These are phyloP conservation scores for Diaporthe velutina DNA, from an alignment of 2,329 filamentous ascomycete species.

Conservation along the genomic window DNA sequence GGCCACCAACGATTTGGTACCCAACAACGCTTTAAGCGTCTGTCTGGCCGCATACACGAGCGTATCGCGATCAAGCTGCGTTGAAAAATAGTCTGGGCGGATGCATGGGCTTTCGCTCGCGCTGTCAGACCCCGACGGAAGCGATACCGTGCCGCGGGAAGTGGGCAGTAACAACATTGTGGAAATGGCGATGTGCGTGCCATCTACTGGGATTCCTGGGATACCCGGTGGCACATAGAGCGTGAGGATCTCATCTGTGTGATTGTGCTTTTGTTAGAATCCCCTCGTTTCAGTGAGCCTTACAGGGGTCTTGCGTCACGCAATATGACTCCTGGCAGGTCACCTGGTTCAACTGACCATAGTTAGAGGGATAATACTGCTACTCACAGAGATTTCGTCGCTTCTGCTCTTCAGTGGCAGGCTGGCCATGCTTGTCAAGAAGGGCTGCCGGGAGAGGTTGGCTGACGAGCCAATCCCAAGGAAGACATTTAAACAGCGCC, in stretches of 20 bases:
- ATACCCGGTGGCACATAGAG: conserved; percentile 16
- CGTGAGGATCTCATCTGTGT: conserved; percentile 22
- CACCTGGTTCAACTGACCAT: background rate
- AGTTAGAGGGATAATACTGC: background rate
- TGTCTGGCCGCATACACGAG: conserved; percentile 28
- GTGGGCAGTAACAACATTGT: conserved; percentile 24
- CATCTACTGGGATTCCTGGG: conserved; percentile 27
- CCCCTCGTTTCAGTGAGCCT: background rate
- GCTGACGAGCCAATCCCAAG: conserved; percentile 32
- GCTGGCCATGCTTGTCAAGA: background rate
- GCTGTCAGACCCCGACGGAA: background rate
- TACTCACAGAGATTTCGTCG: conserved; percentile 24
- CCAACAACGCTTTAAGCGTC: conserved; percentile 18
- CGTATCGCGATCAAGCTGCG: conserved; percentile 16
- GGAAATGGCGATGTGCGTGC: conserved; percentile 29
- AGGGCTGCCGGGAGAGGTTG: conserved; percentile 14
- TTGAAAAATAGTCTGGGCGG: conserved; percentile 18
- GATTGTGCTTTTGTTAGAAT: background rate
- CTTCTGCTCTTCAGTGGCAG: background rate
- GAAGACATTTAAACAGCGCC: conserved; percentile 18
- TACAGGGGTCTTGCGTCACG: background rate
- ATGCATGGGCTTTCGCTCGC: background rate
- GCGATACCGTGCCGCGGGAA: conserved; percentile 25
- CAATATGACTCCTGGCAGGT: background rate
- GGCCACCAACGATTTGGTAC: conserved; percentile 4